Conservation (phyloP, 2,329 filamentous ascomycete genomes). For the Sarocladiaceae sp. region DNA sequence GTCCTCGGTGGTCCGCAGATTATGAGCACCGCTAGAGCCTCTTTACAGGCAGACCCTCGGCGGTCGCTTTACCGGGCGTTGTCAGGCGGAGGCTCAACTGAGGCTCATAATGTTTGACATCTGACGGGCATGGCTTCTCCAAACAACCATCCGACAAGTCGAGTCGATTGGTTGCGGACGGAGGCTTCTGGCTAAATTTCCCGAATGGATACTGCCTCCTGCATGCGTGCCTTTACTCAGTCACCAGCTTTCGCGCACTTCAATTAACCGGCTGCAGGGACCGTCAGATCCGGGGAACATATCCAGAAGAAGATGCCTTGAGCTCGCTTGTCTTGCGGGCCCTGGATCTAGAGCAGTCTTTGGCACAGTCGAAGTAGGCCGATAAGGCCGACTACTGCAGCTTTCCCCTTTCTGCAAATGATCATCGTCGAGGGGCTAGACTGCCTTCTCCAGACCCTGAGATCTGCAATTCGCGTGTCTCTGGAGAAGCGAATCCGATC, state of each 20-base stretch:
- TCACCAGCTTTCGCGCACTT: neutral
- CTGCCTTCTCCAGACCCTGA: neutral
- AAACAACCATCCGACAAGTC: neutral
- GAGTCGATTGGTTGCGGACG: neutral
- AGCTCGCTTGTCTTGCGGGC: neutral
- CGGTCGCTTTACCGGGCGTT: too few species aligned
- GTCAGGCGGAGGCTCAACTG: neutral
- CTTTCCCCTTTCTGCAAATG: neutral
- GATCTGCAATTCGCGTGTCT: neutral
- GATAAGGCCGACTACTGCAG: neutral
- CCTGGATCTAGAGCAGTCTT: neutral
- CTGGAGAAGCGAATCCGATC: neutral
- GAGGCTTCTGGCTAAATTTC: neutral
- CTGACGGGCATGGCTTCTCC: neutral
- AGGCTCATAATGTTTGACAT: neutral
- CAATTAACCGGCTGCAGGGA: slow-evolving; percentile 8
- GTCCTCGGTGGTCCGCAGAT: too few species aligned
- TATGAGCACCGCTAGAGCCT: too few species aligned
- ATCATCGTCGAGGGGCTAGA: neutral
- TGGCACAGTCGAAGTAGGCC: neutral
- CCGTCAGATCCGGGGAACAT: slow-evolving; percentile 2
- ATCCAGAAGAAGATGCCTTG: neutral
- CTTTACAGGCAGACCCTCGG: too few species aligned
- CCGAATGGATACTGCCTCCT: neutral
- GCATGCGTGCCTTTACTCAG: too few species aligned